Conservation (phyloP, 1,284 basidiomycete species). For the Grifola frondosa region DNA sequence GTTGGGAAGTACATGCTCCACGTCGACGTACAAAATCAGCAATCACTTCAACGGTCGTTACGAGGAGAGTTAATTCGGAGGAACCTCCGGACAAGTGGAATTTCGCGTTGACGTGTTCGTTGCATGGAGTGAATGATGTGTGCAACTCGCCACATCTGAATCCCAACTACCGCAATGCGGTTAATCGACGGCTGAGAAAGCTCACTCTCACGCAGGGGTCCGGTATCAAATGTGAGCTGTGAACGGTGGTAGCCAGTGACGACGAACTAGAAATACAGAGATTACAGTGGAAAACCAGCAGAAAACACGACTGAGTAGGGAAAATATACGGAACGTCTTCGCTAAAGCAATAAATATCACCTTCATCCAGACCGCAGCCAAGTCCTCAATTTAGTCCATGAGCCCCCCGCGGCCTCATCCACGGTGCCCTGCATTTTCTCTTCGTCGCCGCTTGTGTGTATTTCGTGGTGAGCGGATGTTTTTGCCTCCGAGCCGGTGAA, state of each 20-base stretch:
- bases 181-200: no score
- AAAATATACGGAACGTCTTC: constrained; percentile 4
- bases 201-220: no score
- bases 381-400: constrained; percentile 23
- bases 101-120: not conserved
- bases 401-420: constrained; percentile 4
- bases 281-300: constrained; percentile 20
- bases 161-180: no score
- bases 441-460: constrained; percentile 4
- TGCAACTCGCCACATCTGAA: not conserved
- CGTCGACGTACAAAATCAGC: no score
- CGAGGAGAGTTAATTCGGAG: no score
- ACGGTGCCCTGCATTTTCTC: not conserved
- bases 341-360: constrained; percentile 1
- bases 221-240: no score
- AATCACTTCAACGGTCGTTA: no score
- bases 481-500: constrained; percentile 16
- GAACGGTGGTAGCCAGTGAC: no score
- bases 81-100: not conserved
- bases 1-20: constrained; percentile 85
- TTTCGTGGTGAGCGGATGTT: constrained; percentile 10
- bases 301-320: constrained; percentile 14
- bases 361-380: constrained; percentile 25
- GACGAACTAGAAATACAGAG: constrained; percentile 20
- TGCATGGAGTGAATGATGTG: not conserved